Base-by-base conservation (phyloP, 371 early-diverging fungal species). In the Zopfochytrium polystomum region DNA sequence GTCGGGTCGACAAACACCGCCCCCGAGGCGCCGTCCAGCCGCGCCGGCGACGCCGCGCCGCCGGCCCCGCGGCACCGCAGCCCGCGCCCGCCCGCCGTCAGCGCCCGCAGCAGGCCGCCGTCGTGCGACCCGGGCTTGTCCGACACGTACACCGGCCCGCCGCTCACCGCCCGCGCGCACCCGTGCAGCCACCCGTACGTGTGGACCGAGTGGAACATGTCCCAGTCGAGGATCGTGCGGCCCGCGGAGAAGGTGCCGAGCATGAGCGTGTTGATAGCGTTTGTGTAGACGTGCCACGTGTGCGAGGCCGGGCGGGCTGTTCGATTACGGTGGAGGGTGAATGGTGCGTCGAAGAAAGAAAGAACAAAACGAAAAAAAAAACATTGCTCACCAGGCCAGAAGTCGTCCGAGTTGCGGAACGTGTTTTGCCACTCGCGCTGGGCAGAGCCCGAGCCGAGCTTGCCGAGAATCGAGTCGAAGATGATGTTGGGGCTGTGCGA, bases 191-290 rank as follows among this genome's bases (percentile, higher is more conserved):
- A 62, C 0, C 74, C 75, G 55, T 71, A 81, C 18, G 60, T 51
- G 64, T 79, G 80, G n/a, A 38, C 9, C 13, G 76, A 65, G 60
- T 81, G 76, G 65, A 80, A 81, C 80, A 81, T 80, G 53, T 80
- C 81, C 78, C 78, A 80, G 50, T 80, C 81, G 1, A 65, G 57
- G n/a, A 74, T 51, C 7, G 64, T 55, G 33, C 22, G 30, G 45
- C 1, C 15, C 25, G 54, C 34, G 18, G 58, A 3, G n/a, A 52
- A 22, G 47, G 29, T 35, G 30, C 25, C n/a, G n/a, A n/a, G n/a
- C n/a, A n/a, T n/a, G n/a, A n/a, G n/a, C n/a, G n/a, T n/a, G n/a
- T n/a, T n/a, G 35, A 76, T 66, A 7, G 75, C 63, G 60, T 80
- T 80, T 18, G 71, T 52, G 59, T 75, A 74, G 32, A 80, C 70